Evolutionary conservation across 108 stramenopile species (phyloP).

Genomic region (Conticribra weissflogii): DNA sequence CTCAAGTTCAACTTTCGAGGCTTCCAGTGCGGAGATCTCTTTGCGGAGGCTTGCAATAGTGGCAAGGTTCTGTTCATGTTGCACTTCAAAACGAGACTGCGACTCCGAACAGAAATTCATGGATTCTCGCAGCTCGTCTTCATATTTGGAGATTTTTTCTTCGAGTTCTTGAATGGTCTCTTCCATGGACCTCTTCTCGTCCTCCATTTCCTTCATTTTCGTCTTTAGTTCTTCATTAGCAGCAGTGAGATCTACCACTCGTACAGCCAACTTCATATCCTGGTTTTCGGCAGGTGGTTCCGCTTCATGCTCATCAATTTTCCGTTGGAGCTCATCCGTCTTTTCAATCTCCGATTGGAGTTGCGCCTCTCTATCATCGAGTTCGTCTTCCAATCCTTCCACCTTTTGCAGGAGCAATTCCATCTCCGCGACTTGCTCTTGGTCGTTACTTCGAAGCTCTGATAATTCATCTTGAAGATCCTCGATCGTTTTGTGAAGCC

Average conservation of each 20-base stretch:
- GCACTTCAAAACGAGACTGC: constrained; percentile 8
- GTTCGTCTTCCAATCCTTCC: neutral
- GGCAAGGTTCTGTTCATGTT: constrained; percentile 12
- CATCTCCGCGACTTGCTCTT: too few species aligned
- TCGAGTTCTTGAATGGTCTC: constrained; percentile 4
- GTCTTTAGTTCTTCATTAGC: constrained; percentile 16
- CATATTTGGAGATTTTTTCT: neutral
- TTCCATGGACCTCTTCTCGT: constrained; percentile 5
- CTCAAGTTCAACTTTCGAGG: constrained; percentile 25
- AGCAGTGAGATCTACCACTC: neutral
- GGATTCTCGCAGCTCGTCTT: constrained; percentile 2
- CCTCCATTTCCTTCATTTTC: constrained; percentile 26
- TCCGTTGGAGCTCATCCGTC: constrained; percentile 6
- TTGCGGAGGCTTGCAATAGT: constrained; percentile 27
- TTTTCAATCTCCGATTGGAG: constrained; percentile 9
- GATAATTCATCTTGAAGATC: constrained; percentile 12
- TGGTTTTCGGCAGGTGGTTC: neutral
- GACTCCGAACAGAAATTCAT: neutral
- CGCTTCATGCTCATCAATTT: constrained; percentile 2
- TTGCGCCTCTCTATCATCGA: constrained; percentile 3
- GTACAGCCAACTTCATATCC: constrained; percentile 1
- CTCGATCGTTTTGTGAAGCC: constrained; percentile 3
- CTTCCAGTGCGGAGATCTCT: constrained; percentile 25
- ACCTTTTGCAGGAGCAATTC: neutral
- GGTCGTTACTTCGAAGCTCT: too few species aligned